Conservation (phyloP, 2,329 filamentous ascomycete genomes). For the Zymoseptoria passerinii region DNA sequence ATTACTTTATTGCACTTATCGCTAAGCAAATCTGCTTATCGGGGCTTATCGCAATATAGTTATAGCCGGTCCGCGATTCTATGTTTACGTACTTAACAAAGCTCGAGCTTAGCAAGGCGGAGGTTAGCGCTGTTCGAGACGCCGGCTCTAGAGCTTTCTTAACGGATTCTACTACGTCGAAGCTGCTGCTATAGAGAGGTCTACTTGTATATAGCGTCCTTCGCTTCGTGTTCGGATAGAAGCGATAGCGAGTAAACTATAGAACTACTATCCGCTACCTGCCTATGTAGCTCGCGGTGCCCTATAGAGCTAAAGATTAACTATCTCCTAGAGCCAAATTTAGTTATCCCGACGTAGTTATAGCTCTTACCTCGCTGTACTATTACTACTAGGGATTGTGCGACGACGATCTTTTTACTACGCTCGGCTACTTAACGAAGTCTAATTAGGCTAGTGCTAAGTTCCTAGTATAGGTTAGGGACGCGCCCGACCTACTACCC, state of each 20-base stretch:
- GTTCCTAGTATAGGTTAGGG: constrained; percentile 21
- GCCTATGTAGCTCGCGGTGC: constrained; percentile 48
- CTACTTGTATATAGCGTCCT: constrained; percentile 54
- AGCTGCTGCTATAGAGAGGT: too few relatives aligned
- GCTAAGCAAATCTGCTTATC: too few relatives aligned
- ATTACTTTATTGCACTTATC: too few relatives aligned
- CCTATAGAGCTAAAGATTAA: constrained; percentile 57
- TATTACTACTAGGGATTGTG: constrained; percentile 58
- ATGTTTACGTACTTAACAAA: too few relatives aligned
- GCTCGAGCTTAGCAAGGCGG: too few relatives aligned
- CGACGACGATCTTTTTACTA: constrained; percentile 36
- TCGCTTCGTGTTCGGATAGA: constrained; percentile 50
- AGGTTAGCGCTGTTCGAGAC: too few relatives aligned
- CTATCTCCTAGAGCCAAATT: constrained; percentile 57
- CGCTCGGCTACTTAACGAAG: constrained; percentile 16
- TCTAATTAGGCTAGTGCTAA: constrained; percentile 19
- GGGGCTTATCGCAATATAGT: too few relatives aligned
- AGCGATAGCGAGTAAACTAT: constrained; percentile 60
- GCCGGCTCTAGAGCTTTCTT: too few relatives aligned
- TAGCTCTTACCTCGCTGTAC: constrained; percentile 55
- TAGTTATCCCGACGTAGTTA: constrained; percentile 59
- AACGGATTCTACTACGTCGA: constrained; percentile 52
- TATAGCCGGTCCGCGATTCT: too few relatives aligned
- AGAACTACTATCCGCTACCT: constrained; percentile 42
- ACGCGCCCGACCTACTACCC: constrained; percentile 7